These are phyloP conservation scores for Candida germanica DNA, from an alignment of 805 yeast species.

Conservation along the genomic window DNA sequence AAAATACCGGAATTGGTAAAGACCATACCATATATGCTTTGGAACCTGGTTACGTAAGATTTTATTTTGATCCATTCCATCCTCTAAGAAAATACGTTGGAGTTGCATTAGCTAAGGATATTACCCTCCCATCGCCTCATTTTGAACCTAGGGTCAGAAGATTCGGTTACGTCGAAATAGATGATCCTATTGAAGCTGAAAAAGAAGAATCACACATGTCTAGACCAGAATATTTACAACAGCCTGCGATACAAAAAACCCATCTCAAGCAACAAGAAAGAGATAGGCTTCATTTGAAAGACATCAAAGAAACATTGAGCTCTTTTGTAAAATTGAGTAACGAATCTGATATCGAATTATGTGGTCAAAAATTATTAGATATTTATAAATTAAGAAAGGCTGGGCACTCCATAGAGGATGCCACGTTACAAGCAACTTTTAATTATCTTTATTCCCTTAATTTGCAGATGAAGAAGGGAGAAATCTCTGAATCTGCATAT, in stretches of 20 bases:
- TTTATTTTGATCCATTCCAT: slow-evolving; percentile 92
- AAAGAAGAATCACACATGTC: slow-evolving; percentile 60
- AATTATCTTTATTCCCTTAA: slow-evolving; percentile 45
- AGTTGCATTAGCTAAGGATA: slow-evolving; percentile 64
- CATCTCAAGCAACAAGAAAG: slow-evolving; percentile 42
- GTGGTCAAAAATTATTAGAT: slow-evolving; percentile 47
- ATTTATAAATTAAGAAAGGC: slow-evolving; percentile 45
- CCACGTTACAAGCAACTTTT: slow-evolving; percentile 56
- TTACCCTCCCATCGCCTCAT: slow-evolving; percentile 80
- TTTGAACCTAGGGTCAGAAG: slow-evolving; percentile 86
- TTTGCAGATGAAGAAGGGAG: slow-evolving; percentile 37
- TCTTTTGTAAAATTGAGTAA: slow-evolving; percentile 29
- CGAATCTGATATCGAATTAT: slow-evolving; percentile 16
- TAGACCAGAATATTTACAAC: slow-evolving; percentile 62
- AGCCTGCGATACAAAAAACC: slow-evolving; percentile 46
- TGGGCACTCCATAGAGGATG: slow-evolving; percentile 56
- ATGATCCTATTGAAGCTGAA: slow-evolving; percentile 47
- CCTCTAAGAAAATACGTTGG: slow-evolving; percentile 91
- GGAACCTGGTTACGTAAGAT: slow-evolving; percentile 92
- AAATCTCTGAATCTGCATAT: slow-evolving; percentile 27
- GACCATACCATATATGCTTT: slow-evolving; percentile 90
- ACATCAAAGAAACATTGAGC: slow-evolving; percentile 1
- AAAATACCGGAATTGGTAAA: slow-evolving; percentile 82
- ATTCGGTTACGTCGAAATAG: slow-evolving; percentile 64
- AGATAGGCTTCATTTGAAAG: slow-evolving; percentile 14